Conservation (phyloP, 192 early-diverging fungal species). For the Podochytrium sp. region DNA sequence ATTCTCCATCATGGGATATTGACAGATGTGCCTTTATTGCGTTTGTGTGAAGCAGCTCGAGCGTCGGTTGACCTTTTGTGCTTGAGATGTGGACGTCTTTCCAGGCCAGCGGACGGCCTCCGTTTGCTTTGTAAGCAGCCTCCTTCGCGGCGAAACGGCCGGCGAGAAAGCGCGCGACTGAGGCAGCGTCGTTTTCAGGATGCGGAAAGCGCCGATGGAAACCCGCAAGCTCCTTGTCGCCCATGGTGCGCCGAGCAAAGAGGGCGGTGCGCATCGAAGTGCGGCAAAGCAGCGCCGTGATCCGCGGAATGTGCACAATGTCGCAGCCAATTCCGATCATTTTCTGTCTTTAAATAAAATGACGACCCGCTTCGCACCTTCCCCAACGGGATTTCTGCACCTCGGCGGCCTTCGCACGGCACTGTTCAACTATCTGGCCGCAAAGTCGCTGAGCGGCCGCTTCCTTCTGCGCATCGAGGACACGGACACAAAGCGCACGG, state of each 20-base stretch:
- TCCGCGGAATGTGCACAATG: conserved; percentile 70
- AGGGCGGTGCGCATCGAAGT: neutral
- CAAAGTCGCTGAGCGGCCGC: conserved; percentile 69
- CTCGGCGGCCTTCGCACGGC: conserved; percentile 92
- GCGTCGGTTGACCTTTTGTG: too few relatives aligned
- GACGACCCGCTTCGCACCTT: conserved; percentile 81
- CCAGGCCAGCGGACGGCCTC: neutral
- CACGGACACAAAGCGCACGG: conserved; percentile 81
- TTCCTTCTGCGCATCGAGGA: conserved; percentile 94
- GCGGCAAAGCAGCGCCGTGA: conserved; percentile 57
- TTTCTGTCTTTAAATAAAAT: neutral
- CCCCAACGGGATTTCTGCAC: conserved; percentile 91
- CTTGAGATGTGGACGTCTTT: neutral
- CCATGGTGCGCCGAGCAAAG: conserved; percentile 34
- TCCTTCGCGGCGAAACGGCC: conserved; percentile 75
- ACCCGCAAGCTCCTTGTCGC: conserved; percentile 3
- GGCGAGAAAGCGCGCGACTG: neutral
- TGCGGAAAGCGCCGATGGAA: neutral
- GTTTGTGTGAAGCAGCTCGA: too few relatives aligned
- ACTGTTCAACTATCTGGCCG: conserved; percentile 87
- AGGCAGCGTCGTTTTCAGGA: neutral
- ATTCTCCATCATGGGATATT: conserved; percentile 83
- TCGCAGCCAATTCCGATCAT: conserved; percentile 83
- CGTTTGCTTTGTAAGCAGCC: conserved; percentile 69
- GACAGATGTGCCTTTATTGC: conserved; percentile 53